These are phyloP conservation scores for Alternaria infectoria DNA, from an alignment of 2,329 filamentous ascomycete genomes.

Conservation along the genomic window DNA sequence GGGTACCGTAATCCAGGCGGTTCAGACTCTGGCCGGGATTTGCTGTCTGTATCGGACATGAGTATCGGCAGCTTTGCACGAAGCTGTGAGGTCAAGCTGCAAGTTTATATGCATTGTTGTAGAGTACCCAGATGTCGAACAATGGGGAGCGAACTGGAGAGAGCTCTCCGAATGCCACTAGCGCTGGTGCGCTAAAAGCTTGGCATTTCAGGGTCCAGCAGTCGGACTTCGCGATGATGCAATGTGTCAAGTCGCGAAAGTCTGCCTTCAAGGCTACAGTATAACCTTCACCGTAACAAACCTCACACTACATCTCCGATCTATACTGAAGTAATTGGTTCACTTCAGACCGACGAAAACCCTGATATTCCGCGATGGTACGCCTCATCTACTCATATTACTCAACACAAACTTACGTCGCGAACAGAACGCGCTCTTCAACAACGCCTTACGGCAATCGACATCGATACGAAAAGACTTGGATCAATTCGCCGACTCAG, in stretches of 20 bases:
- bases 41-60: background rate
- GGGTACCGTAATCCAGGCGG: background rate
- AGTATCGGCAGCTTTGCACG: background rate
- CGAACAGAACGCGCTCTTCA: constrained; percentile 79
- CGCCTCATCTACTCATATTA: constrained; percentile 4
- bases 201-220: constrained; percentile 18
- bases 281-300: background rate
- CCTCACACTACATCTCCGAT: background rate
- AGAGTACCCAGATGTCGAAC: background rate
- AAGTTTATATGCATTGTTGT: background rate
- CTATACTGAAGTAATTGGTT: background rate
- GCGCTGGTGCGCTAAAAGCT: constrained; percentile 2
- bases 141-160: background rate
- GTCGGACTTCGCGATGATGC: constrained; percentile 32
- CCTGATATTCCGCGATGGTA: constrained; percentile 22
- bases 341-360: background rate
- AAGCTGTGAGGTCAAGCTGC: background rate
- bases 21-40: background rate
- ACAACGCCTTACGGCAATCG: constrained; percentile 83
- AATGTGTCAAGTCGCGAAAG: constrained; percentile 39
- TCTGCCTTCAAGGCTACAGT: constrained; percentile 15
- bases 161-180: background rate
- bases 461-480: constrained; percentile 80
- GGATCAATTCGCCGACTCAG: constrained; percentile 68
- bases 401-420: constrained; percentile 12